Evolutionary conservation across 352 stramenopile species (phyloP), one percentile per base, ranked within the genome.

Genomic region (Phytophthora palmivora): DNA sequence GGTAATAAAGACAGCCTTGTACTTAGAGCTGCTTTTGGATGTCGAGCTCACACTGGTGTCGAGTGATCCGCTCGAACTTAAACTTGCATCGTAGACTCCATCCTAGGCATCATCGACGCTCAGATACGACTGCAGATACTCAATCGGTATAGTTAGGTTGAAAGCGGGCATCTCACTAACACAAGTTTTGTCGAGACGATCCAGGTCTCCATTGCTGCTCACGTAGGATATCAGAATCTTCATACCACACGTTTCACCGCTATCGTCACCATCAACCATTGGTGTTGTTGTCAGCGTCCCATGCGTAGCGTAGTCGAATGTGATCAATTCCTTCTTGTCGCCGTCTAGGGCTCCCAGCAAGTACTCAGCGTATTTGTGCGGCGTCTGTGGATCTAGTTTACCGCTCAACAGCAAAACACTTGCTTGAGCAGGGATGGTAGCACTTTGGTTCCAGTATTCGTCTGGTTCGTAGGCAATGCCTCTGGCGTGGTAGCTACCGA

Each of bases 351-450:
- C 68, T 7, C 63, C 42, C 2, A 74, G 46, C 6, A 86, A 60
- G 9, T 62, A 72, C 30, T 76, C 52, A 6, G 77, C 78, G 30
- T 80, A 89, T 49, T 87, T 83, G 55, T 81, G 55, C 6, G 72
- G 73, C 3, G 76, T 85, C 57, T 84, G 68, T 2, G 78, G 63
- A 19, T 87, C 76, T n/a, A 89, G 12, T 37, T 78, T 82, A 15
- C 70, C 50, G 45, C 72, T 87, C 30, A 89, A 21, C 19, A 89
- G 30, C 5, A 89, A 33, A 14, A 87, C 78, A 34, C 67, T 84
- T 1, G 74, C 58, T 15, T 76, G 61, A 5, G 10, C 56, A 2
- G 78, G 71, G 28, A 85, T 78, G 7, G 36, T 62, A 7, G 76
- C 73, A 8, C 57, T 67, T 5, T 71, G 49, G 57, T 85, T 84